A percentile compares a stretch with the other conserved stretches of the same genome.
These are phyloP conservation scores for Lepidium africanum DNA, from an alignment of 345 rosid genomes.

Conservation along the genomic window DNA sequence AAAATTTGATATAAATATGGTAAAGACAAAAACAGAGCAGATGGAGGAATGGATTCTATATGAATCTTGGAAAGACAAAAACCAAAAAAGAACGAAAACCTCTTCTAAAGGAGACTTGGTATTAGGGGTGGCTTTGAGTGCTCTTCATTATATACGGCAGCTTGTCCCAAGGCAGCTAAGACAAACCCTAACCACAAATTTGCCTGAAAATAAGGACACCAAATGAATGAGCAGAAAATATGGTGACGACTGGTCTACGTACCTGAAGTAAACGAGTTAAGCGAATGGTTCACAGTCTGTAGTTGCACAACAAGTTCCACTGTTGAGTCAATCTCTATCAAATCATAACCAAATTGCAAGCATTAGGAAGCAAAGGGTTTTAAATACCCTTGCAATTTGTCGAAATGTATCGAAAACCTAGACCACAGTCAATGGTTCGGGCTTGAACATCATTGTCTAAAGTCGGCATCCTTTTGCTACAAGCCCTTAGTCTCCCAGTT, in stretches of 20 bases:
- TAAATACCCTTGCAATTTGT: slow-evolving; percentile 47
- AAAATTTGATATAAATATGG: not conserved
- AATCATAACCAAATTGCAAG: no score
- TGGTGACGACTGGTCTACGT: slow-evolving; percentile 43
- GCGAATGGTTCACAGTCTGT: slow-evolving; percentile 86
- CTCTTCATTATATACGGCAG: slow-evolving; percentile 67
- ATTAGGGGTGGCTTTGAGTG: slow-evolving; percentile 57
- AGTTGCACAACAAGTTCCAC: slow-evolving; percentile 76
- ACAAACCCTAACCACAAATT: slow-evolving; percentile 76
- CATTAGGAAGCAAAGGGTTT: no score
- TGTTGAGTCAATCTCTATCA: no score
- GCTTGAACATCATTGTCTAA: slow-evolving; percentile 79
- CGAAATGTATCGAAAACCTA: slow-evolving; percentile 65
- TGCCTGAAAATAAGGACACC: slow-evolving; percentile 34
- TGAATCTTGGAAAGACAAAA: not conserved
- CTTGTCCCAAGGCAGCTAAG: slow-evolving; percentile 90
- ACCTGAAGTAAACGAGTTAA: slow-evolving; percentile 92
- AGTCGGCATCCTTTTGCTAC: slow-evolving; percentile 90
- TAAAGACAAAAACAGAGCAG: slow-evolving; percentile 10
- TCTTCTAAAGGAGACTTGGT: slow-evolving; percentile 80
- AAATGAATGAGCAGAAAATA: not conserved
- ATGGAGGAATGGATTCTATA: not conserved
- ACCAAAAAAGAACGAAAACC: slow-evolving; percentile 31
- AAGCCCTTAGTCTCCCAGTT: slow-evolving; percentile 75
- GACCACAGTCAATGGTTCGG: slow-evolving; percentile 56